Percentiles rank a stretch among this genome's conserved stretches.
These are phyloP conservation scores for Colletotrichum tropicale DNA, from an alignment of 2,329 filamentous ascomycete genomes.

Conservation along the genomic window DNA sequence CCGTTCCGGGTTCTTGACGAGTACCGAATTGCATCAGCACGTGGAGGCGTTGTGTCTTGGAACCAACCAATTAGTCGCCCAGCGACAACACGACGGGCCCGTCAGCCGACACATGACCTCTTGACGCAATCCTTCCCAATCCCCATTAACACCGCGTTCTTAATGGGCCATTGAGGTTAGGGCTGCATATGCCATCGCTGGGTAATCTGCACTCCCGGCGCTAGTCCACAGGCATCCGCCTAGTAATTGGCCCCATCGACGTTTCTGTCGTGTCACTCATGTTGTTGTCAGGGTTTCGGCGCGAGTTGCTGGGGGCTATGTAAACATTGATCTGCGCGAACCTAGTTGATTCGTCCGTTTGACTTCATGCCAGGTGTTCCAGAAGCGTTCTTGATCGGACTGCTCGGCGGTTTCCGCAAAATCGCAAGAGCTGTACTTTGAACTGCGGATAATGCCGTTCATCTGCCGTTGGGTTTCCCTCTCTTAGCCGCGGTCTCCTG, in stretches of 20 bases:
- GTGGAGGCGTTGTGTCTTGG: background rate
- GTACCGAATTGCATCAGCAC: background rate
- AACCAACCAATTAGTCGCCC: background rate
- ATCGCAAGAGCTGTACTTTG: background rate
- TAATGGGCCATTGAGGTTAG: slow-evolving; percentile 4
- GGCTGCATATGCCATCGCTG: slow-evolving; percentile 21
- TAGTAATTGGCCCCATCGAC: background rate
- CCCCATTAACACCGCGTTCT: background rate
- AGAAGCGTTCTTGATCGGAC: background rate
- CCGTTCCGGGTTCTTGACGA: background rate
- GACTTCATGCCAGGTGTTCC: background rate
- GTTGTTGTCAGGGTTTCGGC: background rate
- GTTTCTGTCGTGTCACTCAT: background rate
- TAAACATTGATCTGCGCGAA: background rate
- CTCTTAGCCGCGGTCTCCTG: background rate
- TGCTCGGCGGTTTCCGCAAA: background rate
- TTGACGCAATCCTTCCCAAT: background rate
- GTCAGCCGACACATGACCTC: slow-evolving; percentile 4
- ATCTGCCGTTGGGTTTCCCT: background rate
- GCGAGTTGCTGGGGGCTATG: background rate
- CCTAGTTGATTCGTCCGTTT: background rate
- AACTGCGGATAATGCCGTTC: background rate
- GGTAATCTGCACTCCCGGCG: slow-evolving; percentile 9
- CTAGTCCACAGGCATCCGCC: slow-evolving; percentile 17
- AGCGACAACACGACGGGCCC: background rate